Base-by-base conservation (phyloP, 352 stramenopile genomes). In the Phytopythium boreale region DNA sequence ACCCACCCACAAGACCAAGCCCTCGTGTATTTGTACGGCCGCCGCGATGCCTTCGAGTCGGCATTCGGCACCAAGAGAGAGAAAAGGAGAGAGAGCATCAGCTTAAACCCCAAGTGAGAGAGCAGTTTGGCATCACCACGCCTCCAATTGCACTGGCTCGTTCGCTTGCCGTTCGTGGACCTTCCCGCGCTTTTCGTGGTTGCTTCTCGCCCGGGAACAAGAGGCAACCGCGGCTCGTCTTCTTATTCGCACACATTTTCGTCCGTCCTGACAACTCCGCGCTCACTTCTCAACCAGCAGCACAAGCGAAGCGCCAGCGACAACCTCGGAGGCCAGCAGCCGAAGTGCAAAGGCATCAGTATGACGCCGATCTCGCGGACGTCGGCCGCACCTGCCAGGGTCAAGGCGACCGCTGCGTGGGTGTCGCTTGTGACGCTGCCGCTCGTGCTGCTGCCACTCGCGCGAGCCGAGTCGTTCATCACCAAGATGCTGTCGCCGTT, bases 401-500 rank as follows among this genome's bases (percentile, higher is more conserved):
- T 10, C 34, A 39, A 39, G 12, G 14, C 26, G 12, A 19, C 12
- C 10, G 36, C 22, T 24, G 20, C 8, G 17, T 36, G 5, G 12
- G n/a, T 11, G 19, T 19, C 36, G n/a, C 3, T 71, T 20, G 20
- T 72, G 22, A 0, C 72, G 31, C 20, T 67, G 26, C 17, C 68
- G 39, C 49, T 62, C 20, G 24, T 34, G 31, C 15, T 66, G 47
- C 24, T 64, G 12, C 17, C 39, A 24, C 41, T 15, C 26, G 27
- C 22, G n/a, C 27, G 50, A 26, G 59, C 68, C 65, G 64, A 37
- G 6, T 53, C 24, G 24, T 20, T 62, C n/a, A 65, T 87, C 34
- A 64, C 79, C 66, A 59, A 80, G 17, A 60, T 87, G 59, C 26
- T 87, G 43, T 61, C 71, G 14, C 60, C 73, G 15, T 81, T 87